Conservation (phyloP, 2,329 filamentous ascomycete species). For the Colletotrichum sp. region DNA sequence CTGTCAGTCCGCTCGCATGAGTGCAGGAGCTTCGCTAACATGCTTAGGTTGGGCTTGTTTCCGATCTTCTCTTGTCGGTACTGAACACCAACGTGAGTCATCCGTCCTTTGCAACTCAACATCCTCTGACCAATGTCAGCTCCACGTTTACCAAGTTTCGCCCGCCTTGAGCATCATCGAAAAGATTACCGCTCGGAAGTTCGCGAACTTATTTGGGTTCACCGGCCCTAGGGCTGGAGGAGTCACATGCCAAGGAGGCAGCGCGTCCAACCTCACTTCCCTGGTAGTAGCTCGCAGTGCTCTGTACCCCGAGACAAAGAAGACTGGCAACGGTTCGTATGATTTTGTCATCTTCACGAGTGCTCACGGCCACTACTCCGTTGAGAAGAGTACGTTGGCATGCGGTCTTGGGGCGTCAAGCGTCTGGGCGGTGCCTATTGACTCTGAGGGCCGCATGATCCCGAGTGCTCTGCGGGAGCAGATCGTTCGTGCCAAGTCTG, state of each 20-base stretch:
- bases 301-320: conserved; percentile 80
- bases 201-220: conserved; percentile 82
- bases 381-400: conserved; percentile 94
- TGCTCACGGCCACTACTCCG: conserved; percentile 89
- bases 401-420: conserved; percentile 79
- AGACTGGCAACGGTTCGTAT: conserved; percentile 66
- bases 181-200: conserved; percentile 75
- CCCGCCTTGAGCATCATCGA: conserved; percentile 88
- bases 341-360: conserved; percentile 87
- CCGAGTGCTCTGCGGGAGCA: conserved; percentile 67
- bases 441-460: conserved; percentile 74
- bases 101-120: neutral
- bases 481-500: conserved; percentile 63
- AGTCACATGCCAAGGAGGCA: conserved; percentile 81
- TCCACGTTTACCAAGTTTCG: conserved; percentile 93
- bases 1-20: conserved; percentile 51
- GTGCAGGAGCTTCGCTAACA: neutral
- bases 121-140: conserved; percentile 40
- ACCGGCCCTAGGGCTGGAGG: conserved; percentile 73
- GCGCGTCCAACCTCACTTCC: conserved; percentile 82
- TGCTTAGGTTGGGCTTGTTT: conserved; percentile 76
- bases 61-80: conserved; percentile 82
- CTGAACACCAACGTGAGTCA: conserved; percentile 84
- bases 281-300: conserved; percentile 88
- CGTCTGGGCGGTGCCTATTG: conserved; percentile 78